phyloP scores from a whole-genome alignment of 192 early-diverging fungal species.

The Bifiguratus adelaidae region DNA sequence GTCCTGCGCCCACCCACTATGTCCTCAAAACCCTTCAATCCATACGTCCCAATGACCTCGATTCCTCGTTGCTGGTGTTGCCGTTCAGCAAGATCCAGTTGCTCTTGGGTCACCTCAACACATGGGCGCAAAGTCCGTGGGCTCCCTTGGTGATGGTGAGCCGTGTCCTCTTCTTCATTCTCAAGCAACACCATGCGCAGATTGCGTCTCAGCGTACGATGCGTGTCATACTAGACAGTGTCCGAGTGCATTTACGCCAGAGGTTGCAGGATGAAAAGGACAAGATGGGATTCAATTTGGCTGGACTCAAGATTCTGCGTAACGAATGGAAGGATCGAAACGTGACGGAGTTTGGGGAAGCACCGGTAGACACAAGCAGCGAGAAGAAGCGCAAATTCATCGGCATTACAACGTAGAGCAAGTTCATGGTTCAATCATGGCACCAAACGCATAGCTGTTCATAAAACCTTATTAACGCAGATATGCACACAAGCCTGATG shows the following conservation, averaged over 20 bases:
- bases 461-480: no score
- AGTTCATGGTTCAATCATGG: no score
- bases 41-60: constrained; percentile 76
- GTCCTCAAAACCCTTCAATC: constrained; percentile 68
- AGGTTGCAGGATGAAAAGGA: constrained; percentile 68
- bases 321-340: constrained; percentile 68
- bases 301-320: constrained; percentile 65
- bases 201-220: constrained; percentile 74
- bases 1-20: constrained; percentile 63
- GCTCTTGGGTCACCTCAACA: constrained; percentile 65
- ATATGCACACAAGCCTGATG: no score
- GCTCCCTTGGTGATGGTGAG: no score
- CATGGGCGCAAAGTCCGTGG: constrained; percentile 82
- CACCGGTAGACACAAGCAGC: constrained; percentile 29
- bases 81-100: constrained; percentile 73
- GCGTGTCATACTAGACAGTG: constrained; percentile 59
- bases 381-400: constrained; percentile 74
- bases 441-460: no score
- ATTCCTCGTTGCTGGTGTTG: constrained; percentile 82
- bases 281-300: constrained; percentile 81
- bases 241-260: constrained; percentile 51
- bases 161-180: constrained; percentile 76
- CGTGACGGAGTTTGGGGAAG: constrained; percentile 65
- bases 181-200: constrained; percentile 84
- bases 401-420: no score